Base-by-base conservation (phyloP, 106 monocot genomes). In the Phalaenopsis equestris region DNA sequence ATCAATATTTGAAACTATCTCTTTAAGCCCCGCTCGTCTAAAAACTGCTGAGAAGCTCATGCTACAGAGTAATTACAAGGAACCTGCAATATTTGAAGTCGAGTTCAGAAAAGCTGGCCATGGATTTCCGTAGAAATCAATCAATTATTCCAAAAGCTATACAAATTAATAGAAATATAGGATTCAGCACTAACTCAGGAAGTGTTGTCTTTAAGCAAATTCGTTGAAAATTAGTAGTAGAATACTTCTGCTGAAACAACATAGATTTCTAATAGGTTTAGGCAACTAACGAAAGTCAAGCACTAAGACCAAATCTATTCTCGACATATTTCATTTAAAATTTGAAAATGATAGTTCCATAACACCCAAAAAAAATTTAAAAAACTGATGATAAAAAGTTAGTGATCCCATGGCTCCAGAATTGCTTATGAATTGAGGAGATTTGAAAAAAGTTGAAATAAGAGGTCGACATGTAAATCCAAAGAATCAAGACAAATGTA, bases 41-140 rank as follows among this genome's bases (percentile, higher is more conserved):
- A 81, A 97, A 72, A 90, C 74, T 64, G 87, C 56, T 45, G 86
- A 87, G 43, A 97, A 77, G 78, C 79, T 85, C 84, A 82, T 80
- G 18, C 41, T 56, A 49, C 47, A 76, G 52, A 76, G 2, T n/a
- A 74, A 8, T 36, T 6, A 74, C 42, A 45, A 74, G 43, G 74
- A 74, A n/a, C 43, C 74, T 39, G 70, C 19, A 5, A 45, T 19
- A 74, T 19, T 74, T 43, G 74, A 18, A 74, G 43, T n/a, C 41
- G n/a, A 42, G 6, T 74, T 74, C 9, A 74, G 42, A 74, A 74
- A 18, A 74, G 41, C 41, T 9, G 41, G 36, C 74, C 74, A 45
- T 15, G n/a, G 45, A 74, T 43, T 18, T 74, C 72, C 15, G 39
- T 14, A 39, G 15, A 39, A 1, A 15, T 3, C 30, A 39, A 70